Percentiles rank a stretch among this genome's conserved stretches.
Conservation (phyloP, 2,329 filamentous ascomycete genomes). For the Diaporthe sp. region DNA sequence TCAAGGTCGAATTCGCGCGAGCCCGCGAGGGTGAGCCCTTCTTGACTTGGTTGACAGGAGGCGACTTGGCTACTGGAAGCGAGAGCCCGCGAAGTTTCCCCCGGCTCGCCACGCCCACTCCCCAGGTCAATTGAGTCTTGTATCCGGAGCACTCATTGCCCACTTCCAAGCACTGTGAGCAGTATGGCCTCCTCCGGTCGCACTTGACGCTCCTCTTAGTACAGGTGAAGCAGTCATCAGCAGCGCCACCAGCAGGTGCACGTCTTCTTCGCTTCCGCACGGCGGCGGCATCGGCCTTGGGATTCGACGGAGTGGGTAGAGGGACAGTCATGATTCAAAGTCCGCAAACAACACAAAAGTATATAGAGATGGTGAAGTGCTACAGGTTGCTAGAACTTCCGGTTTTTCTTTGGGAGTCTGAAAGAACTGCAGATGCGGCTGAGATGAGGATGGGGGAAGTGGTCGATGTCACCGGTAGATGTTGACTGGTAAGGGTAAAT, state of each 20-base stretch:
- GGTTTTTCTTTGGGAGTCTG: conserved; percentile 35
- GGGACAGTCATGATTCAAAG: conserved; percentile 61
- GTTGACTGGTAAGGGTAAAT: conserved; percentile 58
- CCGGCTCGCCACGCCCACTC: conserved; percentile 92
- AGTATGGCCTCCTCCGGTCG: conserved; percentile 93
- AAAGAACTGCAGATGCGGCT: conserved; percentile 39
- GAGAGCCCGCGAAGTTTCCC: conserved; percentile 94
- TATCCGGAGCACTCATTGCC: conserved; percentile 96
- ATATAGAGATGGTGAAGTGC: conserved; percentile 14
- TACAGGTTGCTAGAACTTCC: conserved; percentile 30
- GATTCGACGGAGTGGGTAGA: conserved; percentile 53
- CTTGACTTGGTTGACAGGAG: conserved; percentile 65
- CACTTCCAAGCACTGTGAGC: conserved; percentile 91
- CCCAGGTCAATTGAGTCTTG: conserved; percentile 97
- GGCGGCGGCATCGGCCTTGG: conserved; percentile 53
- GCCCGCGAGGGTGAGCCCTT: conserved; percentile 58
- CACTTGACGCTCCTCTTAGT: conserved; percentile 86
- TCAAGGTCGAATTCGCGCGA: conserved; percentile 57
- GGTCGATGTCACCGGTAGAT: conserved; percentile 44
- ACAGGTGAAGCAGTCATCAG: conserved; percentile 96
- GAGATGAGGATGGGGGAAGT: conserved; percentile 45
- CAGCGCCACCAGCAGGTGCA: conserved; percentile 87
- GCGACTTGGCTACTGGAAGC: conserved; percentile 74
- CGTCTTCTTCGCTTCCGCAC: conserved; percentile 84
- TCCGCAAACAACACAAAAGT: conserved; percentile 17